A percentile compares a stretch with the other conserved stretches of the same genome.
Conservation (phyloP, 2,329 filamentous ascomycete species). For the Leptographium radiaticola region DNA sequence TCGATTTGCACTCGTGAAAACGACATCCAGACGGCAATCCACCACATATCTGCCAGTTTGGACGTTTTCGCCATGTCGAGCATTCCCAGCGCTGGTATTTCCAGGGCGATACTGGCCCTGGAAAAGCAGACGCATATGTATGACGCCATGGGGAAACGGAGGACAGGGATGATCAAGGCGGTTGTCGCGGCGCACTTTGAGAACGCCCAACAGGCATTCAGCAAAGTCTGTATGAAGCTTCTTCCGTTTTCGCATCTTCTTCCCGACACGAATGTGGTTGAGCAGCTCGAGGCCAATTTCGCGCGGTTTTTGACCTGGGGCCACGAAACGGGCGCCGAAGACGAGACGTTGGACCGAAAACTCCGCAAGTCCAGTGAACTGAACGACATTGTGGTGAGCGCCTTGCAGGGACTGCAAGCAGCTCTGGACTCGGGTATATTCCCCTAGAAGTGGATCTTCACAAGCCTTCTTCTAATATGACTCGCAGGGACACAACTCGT, state of each 20-base stretch:
- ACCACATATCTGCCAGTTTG: too few species aligned
- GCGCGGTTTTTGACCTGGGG: constrained; percentile 8
- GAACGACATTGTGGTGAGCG: constrained; percentile 5
- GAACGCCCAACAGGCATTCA: constrained; percentile 6
- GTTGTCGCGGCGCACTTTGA: constrained; percentile 9
- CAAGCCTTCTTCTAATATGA: background rate
- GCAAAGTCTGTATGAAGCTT: constrained; percentile 6
- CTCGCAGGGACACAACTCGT: constrained; percentile 4
- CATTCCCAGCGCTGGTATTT: background rate
- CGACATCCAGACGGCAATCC: too few species aligned
- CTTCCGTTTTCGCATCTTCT: constrained; percentile 3
- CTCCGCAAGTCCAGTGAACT: constrained; percentile 9
- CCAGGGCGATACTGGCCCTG: background rate
- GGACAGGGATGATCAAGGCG: constrained; percentile 5
- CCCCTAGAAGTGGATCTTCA: too few species aligned
- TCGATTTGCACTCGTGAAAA: too few species aligned
- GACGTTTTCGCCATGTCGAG: background rate
- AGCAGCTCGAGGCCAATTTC: constrained; percentile 6
- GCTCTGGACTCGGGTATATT: constrained; percentile 6
- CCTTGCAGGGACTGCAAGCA: constrained; percentile 3
- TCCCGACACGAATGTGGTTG: background rate
- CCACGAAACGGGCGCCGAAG: constrained; percentile 8
- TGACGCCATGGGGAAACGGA: constrained; percentile 5
- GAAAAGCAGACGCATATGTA: constrained; percentile 10
- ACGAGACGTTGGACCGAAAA: constrained; percentile 9